These are phyloP conservation scores for Pichia sp. DNA, from an alignment of 1,139 yeast genomes.

Conservation along the genomic window DNA sequence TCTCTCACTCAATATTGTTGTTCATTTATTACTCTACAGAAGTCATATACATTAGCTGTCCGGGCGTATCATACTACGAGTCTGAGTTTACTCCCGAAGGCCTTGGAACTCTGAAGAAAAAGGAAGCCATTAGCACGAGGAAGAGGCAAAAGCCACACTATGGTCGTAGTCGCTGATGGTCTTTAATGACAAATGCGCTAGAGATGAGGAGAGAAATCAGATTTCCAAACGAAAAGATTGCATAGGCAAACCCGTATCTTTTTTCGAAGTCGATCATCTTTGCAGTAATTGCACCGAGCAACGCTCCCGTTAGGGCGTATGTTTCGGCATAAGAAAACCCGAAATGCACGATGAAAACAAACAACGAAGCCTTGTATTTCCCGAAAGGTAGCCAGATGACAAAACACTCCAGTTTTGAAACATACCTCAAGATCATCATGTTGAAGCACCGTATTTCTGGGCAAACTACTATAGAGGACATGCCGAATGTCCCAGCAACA, in stretches of 20 bases:
- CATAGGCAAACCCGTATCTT: conserved; percentile 66
- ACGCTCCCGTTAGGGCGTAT: conserved; percentile 34
- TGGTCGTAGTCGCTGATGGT: conserved; percentile 30
- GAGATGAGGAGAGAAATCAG: conserved; percentile 51
- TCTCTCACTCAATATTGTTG: no score
- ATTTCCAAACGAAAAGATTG: conserved; percentile 57
- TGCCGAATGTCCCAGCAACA: conserved; percentile 55
- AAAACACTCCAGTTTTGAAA: conserved; percentile 36
- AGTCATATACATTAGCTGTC: background rate
- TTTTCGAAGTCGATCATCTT: conserved; percentile 59
- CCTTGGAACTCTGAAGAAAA: conserved; percentile 34
- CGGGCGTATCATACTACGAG: conserved; percentile 8
- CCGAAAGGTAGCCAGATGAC: conserved; percentile 55
- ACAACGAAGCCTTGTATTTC: conserved; percentile 35
- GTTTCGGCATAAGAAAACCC: conserved; percentile 37
- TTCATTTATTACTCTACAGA: no score
- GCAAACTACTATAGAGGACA: conserved; percentile 47
- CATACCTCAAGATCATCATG: conserved; percentile 43
- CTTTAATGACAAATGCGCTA: conserved; percentile 45
- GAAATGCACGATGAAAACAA: conserved; percentile 39
- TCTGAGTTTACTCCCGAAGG: conserved; percentile 16
- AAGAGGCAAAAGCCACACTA: conserved; percentile 36
- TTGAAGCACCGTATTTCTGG: conserved; percentile 58
- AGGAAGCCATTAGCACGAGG: conserved; percentile 31
- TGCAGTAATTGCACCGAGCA: conserved; percentile 58